Evolutionary conservation across 257 asterid genomes (phyloP), one percentile per base, ranked within the genome.

Genomic region (Dorcoceras hygrometricum): DNA sequence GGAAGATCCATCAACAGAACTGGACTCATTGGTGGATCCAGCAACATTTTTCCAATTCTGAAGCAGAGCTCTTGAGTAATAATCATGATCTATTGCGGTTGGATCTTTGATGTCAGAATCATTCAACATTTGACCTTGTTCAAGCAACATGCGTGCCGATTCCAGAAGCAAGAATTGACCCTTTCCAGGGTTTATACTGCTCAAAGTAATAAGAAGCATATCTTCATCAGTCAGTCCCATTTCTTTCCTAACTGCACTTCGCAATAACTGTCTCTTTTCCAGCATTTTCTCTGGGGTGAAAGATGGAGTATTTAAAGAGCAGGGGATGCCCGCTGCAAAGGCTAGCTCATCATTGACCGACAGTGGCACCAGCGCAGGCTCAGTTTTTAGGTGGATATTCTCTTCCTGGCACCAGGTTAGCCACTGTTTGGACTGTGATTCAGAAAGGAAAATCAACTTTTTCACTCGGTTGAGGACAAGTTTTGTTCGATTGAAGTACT

Each of bases 151-250:
- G 23, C 82, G 86, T 3, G 89, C 85, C 0, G 99, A 81, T 76
- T 94, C 99, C 68, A 94, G 84, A 73, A 94, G 87, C 79, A 87
- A 73, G 57, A 81, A 73, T 75, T 94, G 99, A 71, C 99, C 99
- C 82, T 94, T 94, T 67, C 96, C 96, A 2, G 99, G 97, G 69
- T 87, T 94, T 81, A 94, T 87, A 77, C 99, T 94, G 58, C 96
- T 87, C 75, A 94, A 79, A 32, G 96, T 73, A 66, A 90, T 65
- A 25, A 78, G 89, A 51, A 94, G 88, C 91, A 87, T 82, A 57
- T 94, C 98, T 57, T 84, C 69, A 64, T 88, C 96, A n/a, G 75
- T 69, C 76, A 94, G 74, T 27, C 96, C 98, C 93, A 94, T 90
- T 71, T 87, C 98, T 76, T 80, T 75, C 71, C 98, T 85, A 31